Base-by-base conservation (phyloP, 257 asterid species). In the Nyctanthes arbortristis region DNA sequence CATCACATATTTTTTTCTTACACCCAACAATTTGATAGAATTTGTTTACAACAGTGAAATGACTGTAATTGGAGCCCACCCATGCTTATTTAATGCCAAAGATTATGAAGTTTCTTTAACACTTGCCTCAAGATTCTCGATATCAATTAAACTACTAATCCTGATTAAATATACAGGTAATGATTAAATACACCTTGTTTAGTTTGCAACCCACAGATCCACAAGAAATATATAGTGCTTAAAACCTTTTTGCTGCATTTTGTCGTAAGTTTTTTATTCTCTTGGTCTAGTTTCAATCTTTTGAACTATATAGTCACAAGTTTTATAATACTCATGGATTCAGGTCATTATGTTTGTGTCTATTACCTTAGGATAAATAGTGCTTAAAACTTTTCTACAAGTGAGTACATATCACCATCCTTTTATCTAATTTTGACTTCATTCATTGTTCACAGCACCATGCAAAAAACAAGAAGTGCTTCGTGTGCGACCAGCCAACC, bases 401-500 rank as follows among this genome's bases (percentile, higher is more conserved):
- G 59, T 7, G 27, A 22, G 14, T 52, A 22, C 12, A 22, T 47
- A 52, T 52, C 5, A 52, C 16, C 20, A 20, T 24, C 54, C 28
- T 47, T 30, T 52, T 18, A 3, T 34, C 79, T 69, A 66, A 71
- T 54, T 34, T 43, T 33, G 35, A 33, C 24, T 47, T 65, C 37
- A 32, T 71, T n/a, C 66, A 62, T 74, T 47, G 37, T 52, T 74
- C 55, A 67, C 93, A 93, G 99, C 99, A 93, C 78, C 99, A 93
- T 79, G 88, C 93, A 43, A 91, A 68, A 71, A 93, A 84, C 25
- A 93, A 91, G 86, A 93, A 91, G 87, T 91, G 99, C 88, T 93
- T 83, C 63, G 97, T 93, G 9, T 93, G 99, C 91, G 81, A 93
- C 81, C 87, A 93, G 85, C 94, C 93, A 27, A 93, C 98, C 7